Evolutionary conservation across 1,284 basidiomycete genomes (phyloP), one percentile per base, ranked within the genome.

Genomic region (Irpex lacteus): DNA sequence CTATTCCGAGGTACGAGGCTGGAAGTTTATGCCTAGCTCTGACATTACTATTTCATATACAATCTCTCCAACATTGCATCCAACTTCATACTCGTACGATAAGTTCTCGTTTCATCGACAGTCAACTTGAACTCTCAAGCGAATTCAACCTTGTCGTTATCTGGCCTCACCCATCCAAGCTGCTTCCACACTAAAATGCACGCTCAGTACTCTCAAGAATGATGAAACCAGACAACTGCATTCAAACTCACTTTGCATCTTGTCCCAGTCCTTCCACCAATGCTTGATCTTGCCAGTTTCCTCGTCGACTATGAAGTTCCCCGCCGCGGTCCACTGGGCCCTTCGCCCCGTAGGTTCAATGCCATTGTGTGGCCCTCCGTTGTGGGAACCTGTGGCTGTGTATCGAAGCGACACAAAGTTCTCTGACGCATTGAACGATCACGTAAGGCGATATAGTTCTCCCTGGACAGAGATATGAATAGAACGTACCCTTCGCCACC

Each of bases 191-290:
- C 67, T 66, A 19, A 21, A 9, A 13, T 15, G 18, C 18, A 13
- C 5, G 36, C 4, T n/a, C 34, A 49, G 44, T 7, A 4, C n/a
- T 2, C 9, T 13, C 59, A 38, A 21, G 19, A 18, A 26, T 6
- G 36, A 47, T n/a, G 11, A 47, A 47, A n/a, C 40, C 40, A 4
- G 13, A 47, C 40, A 15, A 47, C 40, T 15, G n/a, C n/a, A 47
- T 11, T 47, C 8, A 15, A 40, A 60, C 61, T 34, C 54, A 68
- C 67, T 68, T 37, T 65, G 59, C 67, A 68, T 65, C 58, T 68
- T 68, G 55, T 68, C 67, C 67, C 67, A 67, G 38, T 67, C 65
- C 59, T 67, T 68, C 65, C 65, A 66, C 65, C 65, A 68, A 36
- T 67, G 65, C 60, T 65, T 53, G 53, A 68, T 68, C 40, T 54